A percentile compares a stretch with the other conserved stretches of the same genome.
Evolutionary conservation across 148 eudicot genomes (phyloP).

Genomic region (Spergularia marina): DNA sequence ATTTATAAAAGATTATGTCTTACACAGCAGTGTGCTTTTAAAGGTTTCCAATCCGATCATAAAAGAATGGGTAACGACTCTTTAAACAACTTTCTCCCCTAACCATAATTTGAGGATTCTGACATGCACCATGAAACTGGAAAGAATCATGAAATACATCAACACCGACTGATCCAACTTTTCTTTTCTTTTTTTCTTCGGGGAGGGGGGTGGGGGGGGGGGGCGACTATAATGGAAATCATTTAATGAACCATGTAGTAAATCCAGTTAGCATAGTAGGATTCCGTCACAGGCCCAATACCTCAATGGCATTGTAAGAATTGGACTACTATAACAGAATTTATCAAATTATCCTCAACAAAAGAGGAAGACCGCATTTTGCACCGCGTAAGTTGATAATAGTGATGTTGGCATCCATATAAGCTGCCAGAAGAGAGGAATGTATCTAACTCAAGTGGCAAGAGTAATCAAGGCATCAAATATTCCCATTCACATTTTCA

Average conservation of each 20-base stretch:
- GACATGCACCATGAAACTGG: neutral
- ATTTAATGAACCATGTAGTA: neutral
- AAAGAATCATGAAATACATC: neutral
- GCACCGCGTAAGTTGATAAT: neutral
- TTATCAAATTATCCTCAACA: neutral
- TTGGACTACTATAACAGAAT: too few species aligned
- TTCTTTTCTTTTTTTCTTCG: too few species aligned
- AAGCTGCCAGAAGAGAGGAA: constrained; percentile 6
- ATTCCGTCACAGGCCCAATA: neutral
- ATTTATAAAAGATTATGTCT: too few species aligned
- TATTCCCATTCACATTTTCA: constrained; percentile 13
- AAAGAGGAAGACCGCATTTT: constrained; percentile 1
- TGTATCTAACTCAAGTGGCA: neutral
- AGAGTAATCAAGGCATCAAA: neutral
- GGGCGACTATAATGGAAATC: neutral
- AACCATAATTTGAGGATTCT: neutral
- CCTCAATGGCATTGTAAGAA: too few species aligned
- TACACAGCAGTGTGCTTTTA: too few species aligned
- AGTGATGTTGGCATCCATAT: neutral
- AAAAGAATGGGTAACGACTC: neutral
- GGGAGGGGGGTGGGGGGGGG: too few species aligned
- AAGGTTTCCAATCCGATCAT: neutral
- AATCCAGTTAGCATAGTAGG: neutral
- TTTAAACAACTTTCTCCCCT: neutral
- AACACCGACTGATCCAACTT: too few species aligned